Base-by-base conservation (phyloP, 2,329 filamentous ascomycete genomes). In the Xylaria sp. region DNA sequence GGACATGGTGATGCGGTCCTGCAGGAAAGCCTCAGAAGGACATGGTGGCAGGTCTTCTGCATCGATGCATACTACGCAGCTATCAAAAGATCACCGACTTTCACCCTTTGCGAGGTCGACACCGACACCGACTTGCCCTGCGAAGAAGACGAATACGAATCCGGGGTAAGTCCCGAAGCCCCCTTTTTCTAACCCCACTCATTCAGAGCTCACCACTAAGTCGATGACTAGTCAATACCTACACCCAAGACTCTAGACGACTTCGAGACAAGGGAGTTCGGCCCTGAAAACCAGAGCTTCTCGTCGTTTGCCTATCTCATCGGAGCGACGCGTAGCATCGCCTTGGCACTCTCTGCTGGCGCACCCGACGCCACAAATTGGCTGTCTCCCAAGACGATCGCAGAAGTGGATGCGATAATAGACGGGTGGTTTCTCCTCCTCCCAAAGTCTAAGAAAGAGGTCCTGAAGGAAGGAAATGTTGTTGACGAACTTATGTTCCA, bases 401-500 rank as follows among this genome's bases (percentile, higher is more conserved):
- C 67, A 8, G 71, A 73, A 54, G 69, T 70, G 28, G 71, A 73
- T 25, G 69, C 71, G 13, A 73, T 73, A 25, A 72, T 72, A 54
- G 69, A 73, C 34, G 63, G 63, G 6, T 73, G 71, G 71, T 72
- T 66, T 28, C 67, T 73, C 3, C 69, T 73, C 3, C 57, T 73
- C 7, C 69, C 71, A 1, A 70, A 69, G 48, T 63, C 62, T 2
- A 73, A 73, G 60, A 61, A 50, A 13, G 71, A 73, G 44, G 66
- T 72, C 7, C 13, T 73, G 9, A 69, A 61, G 37, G 69, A 73
- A 61, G 67, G 63, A 3, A 69, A 61, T 20, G 62, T 70, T 25
- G 67, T 73, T n/a, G 69, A 73, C 54, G 71, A 73, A 58, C 69
- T 73, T 12, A 72, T 72, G 69, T 73, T 73, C 46, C 69, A 73